A percentile compares a stretch with the other conserved stretches of the same genome.
These are phyloP conservation scores for Boletus hoseneyae DNA, from an alignment of 1,284 basidiomycete genomes.

Conservation along the genomic window DNA sequence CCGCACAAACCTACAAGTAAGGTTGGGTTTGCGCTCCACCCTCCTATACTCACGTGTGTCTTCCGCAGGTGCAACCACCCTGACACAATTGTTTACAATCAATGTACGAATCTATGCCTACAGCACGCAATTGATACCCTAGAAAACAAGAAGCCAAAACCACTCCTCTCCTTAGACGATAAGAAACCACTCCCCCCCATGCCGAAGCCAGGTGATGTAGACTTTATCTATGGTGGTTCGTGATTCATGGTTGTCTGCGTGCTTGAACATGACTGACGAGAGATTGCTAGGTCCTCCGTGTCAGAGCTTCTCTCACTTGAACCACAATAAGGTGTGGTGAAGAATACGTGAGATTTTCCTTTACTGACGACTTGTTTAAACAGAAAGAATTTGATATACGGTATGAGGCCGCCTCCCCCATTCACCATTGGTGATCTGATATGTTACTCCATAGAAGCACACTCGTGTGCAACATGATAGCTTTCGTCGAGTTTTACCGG, in stretches of 20 bases:
- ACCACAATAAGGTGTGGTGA: conserved; percentile 49
- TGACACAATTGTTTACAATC: conserved; percentile 55
- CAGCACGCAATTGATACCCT: conserved; percentile 50
- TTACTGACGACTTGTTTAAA: conserved; percentile 4
- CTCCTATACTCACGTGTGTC: conserved; percentile 4
- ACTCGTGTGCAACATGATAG: conserved; percentile 64
- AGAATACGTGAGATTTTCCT: not conserved
- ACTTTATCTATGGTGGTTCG: conserved; percentile 68
- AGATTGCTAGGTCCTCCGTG: conserved; percentile 58
- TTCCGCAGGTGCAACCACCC: conserved; percentile 55
- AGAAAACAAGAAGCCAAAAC: conserved; percentile 38
- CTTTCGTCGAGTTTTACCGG: conserved; percentile 67
- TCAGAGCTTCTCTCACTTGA: conserved; percentile 63
- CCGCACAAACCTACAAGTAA: conserved; percentile 58
- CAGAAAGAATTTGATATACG: conserved; percentile 60
- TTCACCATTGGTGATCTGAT: not conserved
- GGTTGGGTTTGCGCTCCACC: conserved; percentile 13
- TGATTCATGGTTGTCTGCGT: conserved; percentile 8
- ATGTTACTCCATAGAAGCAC: conserved; percentile 45
- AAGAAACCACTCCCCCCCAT: conserved; percentile 40
- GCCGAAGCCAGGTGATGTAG: conserved; percentile 58
- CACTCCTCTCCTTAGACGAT: conserved; percentile 39
- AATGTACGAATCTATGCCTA: conserved; percentile 58
- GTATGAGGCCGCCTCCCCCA: conserved; percentile 29
- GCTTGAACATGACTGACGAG: conserved; percentile 2